A percentile compares a stretch with the other conserved stretches of the same genome.
Evolutionary conservation across 2,329 filamentous ascomycete genomes (phyloP).

Genomic region (Ophiostoma tasmaniense): DNA sequence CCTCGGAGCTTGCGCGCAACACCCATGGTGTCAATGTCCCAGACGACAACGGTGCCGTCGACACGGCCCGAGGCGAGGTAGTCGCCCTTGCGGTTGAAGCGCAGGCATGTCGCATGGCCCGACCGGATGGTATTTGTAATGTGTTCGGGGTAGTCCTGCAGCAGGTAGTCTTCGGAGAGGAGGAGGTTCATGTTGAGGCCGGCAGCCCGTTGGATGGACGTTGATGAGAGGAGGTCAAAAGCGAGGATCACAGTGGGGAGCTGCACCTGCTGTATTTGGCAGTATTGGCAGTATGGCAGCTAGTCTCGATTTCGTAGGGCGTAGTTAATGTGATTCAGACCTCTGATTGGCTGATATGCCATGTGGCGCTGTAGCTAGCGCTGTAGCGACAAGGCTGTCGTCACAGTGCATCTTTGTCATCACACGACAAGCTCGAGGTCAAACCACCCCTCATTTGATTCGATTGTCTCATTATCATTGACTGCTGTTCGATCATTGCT

Average conservation of each 20-base stretch:
- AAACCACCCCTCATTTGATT: neutral
- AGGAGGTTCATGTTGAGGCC: conserved; percentile 45
- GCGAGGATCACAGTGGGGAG: neutral
- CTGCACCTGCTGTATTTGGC: neutral
- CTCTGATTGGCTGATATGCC: neutral
- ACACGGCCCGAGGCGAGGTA: conserved; percentile 89
- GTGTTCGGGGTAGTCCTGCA: conserved; percentile 80
- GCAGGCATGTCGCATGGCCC: conserved; percentile 57
- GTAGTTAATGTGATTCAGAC: too few relatives aligned
- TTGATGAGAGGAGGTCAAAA: neutral
- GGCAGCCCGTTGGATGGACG: neutral
- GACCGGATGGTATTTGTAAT: conserved; percentile 79
- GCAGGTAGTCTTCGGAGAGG: conserved; percentile 54
- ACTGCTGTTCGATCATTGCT: neutral
- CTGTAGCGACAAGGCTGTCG: neutral
- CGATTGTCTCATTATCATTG: neutral
- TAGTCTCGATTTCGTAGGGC: neutral
- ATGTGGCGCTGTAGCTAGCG: conserved; percentile 1
- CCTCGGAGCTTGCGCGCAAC: conserved; percentile 89
- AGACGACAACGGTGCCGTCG: conserved; percentile 90
- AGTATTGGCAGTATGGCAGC: neutral
- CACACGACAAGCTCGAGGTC: neutral
- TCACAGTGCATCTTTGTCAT: conserved; percentile 1
- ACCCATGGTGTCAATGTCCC: conserved; percentile 95
- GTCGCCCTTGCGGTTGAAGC: conserved; percentile 92